Conservation (phyloP, 208 protist genomes). For the Herpetomonas tarakana region DNA sequence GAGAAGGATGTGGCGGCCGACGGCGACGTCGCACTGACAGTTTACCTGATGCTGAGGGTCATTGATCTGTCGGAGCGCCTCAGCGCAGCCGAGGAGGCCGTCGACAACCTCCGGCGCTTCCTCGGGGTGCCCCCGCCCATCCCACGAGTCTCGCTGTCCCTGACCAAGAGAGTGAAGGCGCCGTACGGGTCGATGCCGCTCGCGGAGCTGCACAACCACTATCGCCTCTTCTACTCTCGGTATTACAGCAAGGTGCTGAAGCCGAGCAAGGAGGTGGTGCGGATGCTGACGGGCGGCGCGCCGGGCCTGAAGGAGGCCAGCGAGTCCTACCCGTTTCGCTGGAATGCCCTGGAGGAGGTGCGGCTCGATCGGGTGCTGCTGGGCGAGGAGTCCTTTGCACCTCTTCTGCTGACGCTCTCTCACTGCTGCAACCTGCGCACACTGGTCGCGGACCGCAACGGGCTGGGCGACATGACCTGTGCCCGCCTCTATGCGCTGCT, state of each 20-base stretch:
- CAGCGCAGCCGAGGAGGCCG: conserved; percentile 34
- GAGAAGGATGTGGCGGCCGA: conserved; percentile 11
- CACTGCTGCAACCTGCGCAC: conserved; percentile 55
- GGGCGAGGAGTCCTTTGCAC: conserved; percentile 57
- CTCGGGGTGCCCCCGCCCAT: conserved; percentile 19
- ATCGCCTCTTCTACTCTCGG: conserved; percentile 49
- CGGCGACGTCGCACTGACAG: conserved; percentile 15
- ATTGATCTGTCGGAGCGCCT: conserved; percentile 59
- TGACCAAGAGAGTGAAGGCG: conserved; percentile 19
- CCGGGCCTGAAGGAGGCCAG: conserved; percentile 19
- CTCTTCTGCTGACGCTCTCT: conserved; percentile 63
- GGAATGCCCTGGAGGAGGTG: conserved; percentile 47
- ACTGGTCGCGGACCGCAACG: conserved; percentile 63
- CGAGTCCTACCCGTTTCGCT: conserved; percentile 47
- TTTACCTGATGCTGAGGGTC: conserved; percentile 71
- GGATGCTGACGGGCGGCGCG: conserved; percentile 16
- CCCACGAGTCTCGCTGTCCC: conserved; percentile 14
- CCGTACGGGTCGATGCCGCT: conserved; percentile 76
- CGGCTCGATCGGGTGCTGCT: conserved; percentile 56
- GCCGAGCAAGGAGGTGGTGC: conserved; percentile 27
- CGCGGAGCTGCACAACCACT: conserved; percentile 58
- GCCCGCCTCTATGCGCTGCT: conserved; percentile 65
- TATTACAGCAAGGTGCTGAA: conserved; percentile 39
- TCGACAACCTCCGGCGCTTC: conserved; percentile 23
- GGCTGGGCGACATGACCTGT: conserved; percentile 59